Conservation (phyloP, 352 stramenopile genomes). For the Thalassiosira mediterranea region DNA sequence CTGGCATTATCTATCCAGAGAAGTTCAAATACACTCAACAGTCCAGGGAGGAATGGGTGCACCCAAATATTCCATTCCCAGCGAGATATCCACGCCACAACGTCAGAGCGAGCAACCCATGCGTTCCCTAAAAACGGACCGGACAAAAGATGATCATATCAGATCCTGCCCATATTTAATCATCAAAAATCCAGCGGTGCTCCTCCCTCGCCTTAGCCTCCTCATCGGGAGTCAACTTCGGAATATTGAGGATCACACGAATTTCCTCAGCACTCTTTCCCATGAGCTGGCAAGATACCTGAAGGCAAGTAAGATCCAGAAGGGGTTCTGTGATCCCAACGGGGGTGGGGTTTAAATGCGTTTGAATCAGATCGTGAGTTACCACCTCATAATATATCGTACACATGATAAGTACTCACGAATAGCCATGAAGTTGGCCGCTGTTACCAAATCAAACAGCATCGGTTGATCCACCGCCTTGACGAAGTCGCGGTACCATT, state of each 20-base stretch:
- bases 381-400: no score
- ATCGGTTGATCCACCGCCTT: constrained; percentile 49
- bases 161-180: constrained; percentile 23
- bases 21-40: no score
- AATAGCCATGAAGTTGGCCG: constrained; percentile 82
- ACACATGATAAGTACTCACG: constrained; percentile 25
- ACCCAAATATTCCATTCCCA: no score
- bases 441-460: constrained; percentile 75
- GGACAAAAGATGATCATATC: neutral
- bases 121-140: neutral
- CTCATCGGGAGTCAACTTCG: constrained; percentile 70
- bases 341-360: neutral
- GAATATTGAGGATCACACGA: constrained; percentile 73
- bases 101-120: neutral
- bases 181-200: constrained; percentile 81
- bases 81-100: no score
- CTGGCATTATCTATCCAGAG: no score
- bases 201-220: constrained; percentile 62
- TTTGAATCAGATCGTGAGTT: no score
- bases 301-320: constrained; percentile 72
- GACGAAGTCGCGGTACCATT: constrained; percentile 78
- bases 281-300: constrained; percentile 62
- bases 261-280: constrained; percentile 77
- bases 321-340: constrained; percentile 54
- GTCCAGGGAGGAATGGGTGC: no score